phyloP scores from a whole-genome alignment of 495 filamentous ascomycete species.

The Aspergillus haitiensis region DNA sequence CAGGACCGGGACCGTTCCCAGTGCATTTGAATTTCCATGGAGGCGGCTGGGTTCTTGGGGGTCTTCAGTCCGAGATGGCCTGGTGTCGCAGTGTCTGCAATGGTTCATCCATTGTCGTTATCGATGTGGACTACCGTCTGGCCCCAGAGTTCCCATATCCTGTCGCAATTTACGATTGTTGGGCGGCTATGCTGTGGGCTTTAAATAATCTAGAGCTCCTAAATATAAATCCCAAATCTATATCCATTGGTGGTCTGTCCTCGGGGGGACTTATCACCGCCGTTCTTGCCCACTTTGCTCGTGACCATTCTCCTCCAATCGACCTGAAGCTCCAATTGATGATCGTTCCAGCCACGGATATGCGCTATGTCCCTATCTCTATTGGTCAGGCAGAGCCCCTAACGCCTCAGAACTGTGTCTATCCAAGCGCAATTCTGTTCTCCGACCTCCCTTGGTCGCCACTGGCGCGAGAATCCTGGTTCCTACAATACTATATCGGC shows the following conservation, averaged over 20 bases:
- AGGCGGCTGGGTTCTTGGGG: slow-evolving; percentile 49
- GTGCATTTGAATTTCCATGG: slow-evolving; percentile 50
- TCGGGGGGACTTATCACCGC: slow-evolving; percentile 45
- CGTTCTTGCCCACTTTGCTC: slow-evolving; percentile 47
- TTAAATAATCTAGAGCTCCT: slow-evolving; percentile 31
- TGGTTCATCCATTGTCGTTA: slow-evolving; percentile 40
- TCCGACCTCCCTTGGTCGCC: slow-evolving; percentile 29
- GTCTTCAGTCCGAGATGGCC: slow-evolving; percentile 38
- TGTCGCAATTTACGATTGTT: slow-evolving; percentile 36
- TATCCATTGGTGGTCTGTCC: slow-evolving; percentile 51
- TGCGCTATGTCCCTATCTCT: slow-evolving; percentile 24
- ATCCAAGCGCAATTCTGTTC: slow-evolving; percentile 25
- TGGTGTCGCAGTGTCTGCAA: slow-evolving; percentile 46
- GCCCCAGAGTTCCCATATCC: slow-evolving; percentile 36
- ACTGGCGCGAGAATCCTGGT: slow-evolving; percentile 29
- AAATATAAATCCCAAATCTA: slow-evolving; percentile 50
- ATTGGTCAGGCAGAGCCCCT: slow-evolving; percentile 4
- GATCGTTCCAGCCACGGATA: slow-evolving; percentile 30
- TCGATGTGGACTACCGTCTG: slow-evolving; percentile 42
- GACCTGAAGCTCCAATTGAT: slow-evolving; percentile 29
- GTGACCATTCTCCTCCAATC: slow-evolving; percentile 37
- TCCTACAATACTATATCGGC: slow-evolving; percentile 30
- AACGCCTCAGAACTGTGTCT: slow-evolving; percentile 21
- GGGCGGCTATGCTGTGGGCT: slow-evolving; percentile 42
- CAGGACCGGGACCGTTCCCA: slow-evolving; percentile 41